These are phyloP conservation scores for Sporothrix brasiliensis DNA, from an alignment of 2,329 filamentous ascomycete species.

Conservation along the genomic window DNA sequence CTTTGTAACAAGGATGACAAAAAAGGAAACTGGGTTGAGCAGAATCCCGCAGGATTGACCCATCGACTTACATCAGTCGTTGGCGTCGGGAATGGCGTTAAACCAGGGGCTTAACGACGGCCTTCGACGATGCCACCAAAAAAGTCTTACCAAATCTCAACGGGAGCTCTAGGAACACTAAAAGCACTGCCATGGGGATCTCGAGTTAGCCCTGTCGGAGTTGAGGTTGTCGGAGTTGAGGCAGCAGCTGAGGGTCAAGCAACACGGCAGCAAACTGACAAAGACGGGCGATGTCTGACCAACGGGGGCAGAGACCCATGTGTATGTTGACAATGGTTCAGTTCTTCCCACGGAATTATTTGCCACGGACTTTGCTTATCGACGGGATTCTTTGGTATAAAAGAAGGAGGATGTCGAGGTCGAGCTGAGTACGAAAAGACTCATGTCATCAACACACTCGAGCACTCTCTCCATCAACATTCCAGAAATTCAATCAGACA, in stretches of 20 bases:
- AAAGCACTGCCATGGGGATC: background rate
- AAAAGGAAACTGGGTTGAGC: background rate
- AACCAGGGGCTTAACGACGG: slow-evolving; percentile 16
- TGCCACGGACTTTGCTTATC: slow-evolving; percentile 24
- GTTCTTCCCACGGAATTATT: slow-evolving; percentile 16
- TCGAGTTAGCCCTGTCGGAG: background rate
- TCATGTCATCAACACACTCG: background rate
- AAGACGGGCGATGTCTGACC: background rate
- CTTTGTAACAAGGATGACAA: background rate
- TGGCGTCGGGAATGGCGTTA: slow-evolving; percentile 22
- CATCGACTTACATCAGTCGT: slow-evolving; percentile 1
- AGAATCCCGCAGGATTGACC: background rate
- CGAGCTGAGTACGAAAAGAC: background rate
- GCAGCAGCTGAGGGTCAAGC: background rate
- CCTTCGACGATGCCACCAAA: background rate
- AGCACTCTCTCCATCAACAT: background rate
- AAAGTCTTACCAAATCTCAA: background rate
- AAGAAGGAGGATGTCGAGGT: slow-evolving; percentile 1
- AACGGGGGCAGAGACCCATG: background rate
- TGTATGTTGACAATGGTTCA: background rate
- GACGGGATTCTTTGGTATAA: slow-evolving; percentile 11
- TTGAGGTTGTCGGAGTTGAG: background rate
- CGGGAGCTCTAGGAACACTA: background rate
- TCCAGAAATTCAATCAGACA: background rate
- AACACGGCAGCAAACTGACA: background rate